Evolutionary conservation across 345 rosid species (phyloP).

Genomic region (Salix udensis): DNA sequence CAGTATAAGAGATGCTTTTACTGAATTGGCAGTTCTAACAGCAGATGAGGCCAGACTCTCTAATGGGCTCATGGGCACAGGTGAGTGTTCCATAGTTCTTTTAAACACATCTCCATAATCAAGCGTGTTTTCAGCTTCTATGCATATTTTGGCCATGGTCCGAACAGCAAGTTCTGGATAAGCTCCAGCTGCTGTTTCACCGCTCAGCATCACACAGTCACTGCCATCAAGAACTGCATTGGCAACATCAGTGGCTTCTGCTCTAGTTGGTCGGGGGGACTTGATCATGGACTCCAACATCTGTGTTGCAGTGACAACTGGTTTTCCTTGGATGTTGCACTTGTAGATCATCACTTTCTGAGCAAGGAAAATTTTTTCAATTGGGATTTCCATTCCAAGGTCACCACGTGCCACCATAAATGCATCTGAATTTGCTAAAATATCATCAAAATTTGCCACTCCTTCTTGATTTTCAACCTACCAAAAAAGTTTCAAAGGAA

Average conservation of each 20-base stretch:
- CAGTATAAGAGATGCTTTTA: constrained; percentile 72
- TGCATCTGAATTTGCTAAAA: constrained; percentile 80
- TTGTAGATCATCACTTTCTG: constrained; percentile 99
- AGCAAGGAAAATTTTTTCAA: constrained; percentile 91
- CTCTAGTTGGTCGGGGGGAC: constrained; percentile 95
- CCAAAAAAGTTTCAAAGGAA: background rate
- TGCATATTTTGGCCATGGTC: constrained; percentile 91
- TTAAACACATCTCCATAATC: constrained; percentile 81
- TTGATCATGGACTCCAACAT: constrained; percentile 99
- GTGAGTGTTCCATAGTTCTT: constrained; percentile 74
- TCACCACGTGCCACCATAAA: constrained; percentile 99
- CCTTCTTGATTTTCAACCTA: constrained; percentile 99
- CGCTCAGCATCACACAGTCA: constrained; percentile 96
- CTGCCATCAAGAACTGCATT: constrained; percentile 93
- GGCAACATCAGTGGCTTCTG: constrained; percentile 97
- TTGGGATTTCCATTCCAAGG: constrained; percentile 98
- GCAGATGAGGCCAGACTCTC: constrained; percentile 93
- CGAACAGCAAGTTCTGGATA: constrained; percentile 86
- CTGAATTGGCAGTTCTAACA: constrained; percentile 85
- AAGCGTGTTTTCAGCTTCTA: constrained; percentile 90
- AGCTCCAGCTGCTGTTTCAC: constrained; percentile 98
- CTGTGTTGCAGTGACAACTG: constrained; percentile 51
- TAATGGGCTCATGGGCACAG: constrained; percentile 91
- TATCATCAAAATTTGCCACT: constrained; percentile 93
- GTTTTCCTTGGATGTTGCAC: constrained; percentile 95